Conservation (phyloP, 352 stramenopile genomes). For the Pythium monospermum region DNA sequence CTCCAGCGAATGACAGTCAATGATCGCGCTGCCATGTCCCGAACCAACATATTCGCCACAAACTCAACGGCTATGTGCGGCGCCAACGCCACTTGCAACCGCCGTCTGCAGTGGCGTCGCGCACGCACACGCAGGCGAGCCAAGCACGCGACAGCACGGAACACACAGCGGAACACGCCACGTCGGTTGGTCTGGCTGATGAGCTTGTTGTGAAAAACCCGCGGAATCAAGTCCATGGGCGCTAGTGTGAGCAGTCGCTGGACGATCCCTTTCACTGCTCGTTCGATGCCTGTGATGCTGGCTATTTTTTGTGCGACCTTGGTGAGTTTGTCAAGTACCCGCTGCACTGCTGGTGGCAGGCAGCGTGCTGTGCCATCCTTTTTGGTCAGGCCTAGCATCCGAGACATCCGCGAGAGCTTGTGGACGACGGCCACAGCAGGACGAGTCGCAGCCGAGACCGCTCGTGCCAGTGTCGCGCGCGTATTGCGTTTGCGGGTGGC, state of each 20-base stretch:
- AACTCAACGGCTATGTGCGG: background rate
- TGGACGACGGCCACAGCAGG: background rate
- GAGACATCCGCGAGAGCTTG: background rate
- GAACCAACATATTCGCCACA: background rate
- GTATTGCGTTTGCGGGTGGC: background rate
- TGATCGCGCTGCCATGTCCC: background rate
- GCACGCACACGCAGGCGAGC: background rate
- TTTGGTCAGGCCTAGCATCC: too few species aligned
- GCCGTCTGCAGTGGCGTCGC: background rate
- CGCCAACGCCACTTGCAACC: background rate
- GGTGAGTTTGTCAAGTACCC: background rate
- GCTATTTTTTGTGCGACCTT: too few species aligned
- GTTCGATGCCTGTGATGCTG: background rate
- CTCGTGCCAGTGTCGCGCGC: background rate
- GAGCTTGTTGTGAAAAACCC: background rate
- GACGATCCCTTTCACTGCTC: background rate
- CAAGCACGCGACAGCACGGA: background rate
- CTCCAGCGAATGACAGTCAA: background rate
- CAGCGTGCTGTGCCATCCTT: too few species aligned
- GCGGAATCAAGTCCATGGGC: background rate
- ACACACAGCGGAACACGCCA: background rate
- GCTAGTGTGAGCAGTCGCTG: background rate
- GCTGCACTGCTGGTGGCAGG: background rate
- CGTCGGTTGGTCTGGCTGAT: background rate
- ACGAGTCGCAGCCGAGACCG: background rate